A percentile compares a stretch with the other conserved stretches of the same genome.
Evolutionary conservation across 306 rosid genomes (phyloP).

Genomic region (Trifolium repens): DNA sequence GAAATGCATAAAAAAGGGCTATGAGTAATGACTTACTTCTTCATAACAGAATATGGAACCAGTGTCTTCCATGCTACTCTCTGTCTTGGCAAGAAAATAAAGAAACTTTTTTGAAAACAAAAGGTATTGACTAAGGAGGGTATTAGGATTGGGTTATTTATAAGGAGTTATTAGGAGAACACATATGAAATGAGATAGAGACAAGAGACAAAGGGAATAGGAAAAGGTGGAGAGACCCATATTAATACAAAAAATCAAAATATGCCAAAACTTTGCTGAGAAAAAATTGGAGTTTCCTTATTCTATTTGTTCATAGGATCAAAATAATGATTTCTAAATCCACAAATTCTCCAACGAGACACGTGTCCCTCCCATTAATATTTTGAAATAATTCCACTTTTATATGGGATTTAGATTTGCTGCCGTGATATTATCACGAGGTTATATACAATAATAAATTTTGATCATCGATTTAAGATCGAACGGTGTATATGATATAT

Average conservation of each 20-base stretch:
- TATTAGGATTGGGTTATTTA: constrained; percentile 47
- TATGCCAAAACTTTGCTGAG: constrained; percentile 32
- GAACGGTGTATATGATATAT: no score
- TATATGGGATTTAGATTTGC: neutral
- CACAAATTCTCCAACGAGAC: constrained; percentile 28
- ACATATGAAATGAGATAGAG: constrained; percentile 35
- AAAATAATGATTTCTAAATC: constrained; percentile 22
- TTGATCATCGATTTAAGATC: no score
- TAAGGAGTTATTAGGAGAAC: constrained; percentile 48
- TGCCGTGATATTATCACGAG: no score
- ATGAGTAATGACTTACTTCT: constrained; percentile 60
- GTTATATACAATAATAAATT: no score
- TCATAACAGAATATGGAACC: constrained; percentile 52
- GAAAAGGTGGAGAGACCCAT: constrained; percentile 39
- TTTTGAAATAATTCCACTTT: neutral
- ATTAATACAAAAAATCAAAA: constrained; percentile 47
- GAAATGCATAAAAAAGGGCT: neutral
- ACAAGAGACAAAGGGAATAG: constrained; percentile 40
- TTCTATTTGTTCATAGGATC: constrained; percentile 25
- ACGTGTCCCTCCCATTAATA: constrained; percentile 24
- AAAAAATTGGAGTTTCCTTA: constrained; percentile 34
- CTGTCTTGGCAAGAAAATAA: neutral
- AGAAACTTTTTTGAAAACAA: constrained; percentile 23
- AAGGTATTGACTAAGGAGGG: constrained; percentile 31
- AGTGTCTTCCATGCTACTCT: constrained; percentile 59